A percentile compares a stretch with the other conserved stretches of the same genome.
phyloP scores from a whole-genome alignment of 225 moss, liverwort and hornwort species.

The Straminergon stramineum region DNA sequence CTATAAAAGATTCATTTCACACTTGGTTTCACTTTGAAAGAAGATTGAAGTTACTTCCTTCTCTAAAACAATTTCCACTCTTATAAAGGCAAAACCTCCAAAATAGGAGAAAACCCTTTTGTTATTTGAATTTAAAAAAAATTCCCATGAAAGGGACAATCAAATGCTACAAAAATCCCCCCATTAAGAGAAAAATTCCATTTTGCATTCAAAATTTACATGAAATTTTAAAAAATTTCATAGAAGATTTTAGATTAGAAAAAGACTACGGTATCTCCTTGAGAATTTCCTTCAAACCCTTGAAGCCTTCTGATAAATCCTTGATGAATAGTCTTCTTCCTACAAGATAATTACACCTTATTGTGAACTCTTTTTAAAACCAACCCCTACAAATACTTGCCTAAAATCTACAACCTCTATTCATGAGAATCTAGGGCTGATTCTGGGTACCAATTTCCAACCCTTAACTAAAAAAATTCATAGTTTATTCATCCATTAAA shows the following conservation, averaged over 20 bases:
- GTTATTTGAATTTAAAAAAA: background rate
- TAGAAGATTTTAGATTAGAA: no score
- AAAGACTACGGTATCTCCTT: accelerated
- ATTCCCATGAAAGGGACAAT: background rate
- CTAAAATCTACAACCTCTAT: background rate
- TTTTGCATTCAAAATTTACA: background rate
- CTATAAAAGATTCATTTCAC: background rate
- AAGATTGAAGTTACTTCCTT: background rate
- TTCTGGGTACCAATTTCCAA: no score
- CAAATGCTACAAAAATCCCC: background rate
- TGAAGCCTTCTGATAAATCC: background rate
- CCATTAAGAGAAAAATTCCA: no score
- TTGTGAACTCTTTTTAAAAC: background rate
- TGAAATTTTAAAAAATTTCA: background rate
- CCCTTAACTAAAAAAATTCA: no score
- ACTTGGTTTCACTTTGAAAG: background rate
- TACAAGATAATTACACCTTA: background rate
- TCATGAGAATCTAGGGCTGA: background rate
- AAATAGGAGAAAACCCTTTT: background rate
- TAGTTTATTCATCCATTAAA: no score
- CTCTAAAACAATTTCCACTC: background rate
- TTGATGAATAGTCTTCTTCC: accelerated
- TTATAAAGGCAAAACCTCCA: background rate
- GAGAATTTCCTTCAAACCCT: background rate
- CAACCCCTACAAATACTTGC: background rate